Conservation (phyloP, 2,329 filamentous ascomycete species). For the Microcera coccophila region DNA sequence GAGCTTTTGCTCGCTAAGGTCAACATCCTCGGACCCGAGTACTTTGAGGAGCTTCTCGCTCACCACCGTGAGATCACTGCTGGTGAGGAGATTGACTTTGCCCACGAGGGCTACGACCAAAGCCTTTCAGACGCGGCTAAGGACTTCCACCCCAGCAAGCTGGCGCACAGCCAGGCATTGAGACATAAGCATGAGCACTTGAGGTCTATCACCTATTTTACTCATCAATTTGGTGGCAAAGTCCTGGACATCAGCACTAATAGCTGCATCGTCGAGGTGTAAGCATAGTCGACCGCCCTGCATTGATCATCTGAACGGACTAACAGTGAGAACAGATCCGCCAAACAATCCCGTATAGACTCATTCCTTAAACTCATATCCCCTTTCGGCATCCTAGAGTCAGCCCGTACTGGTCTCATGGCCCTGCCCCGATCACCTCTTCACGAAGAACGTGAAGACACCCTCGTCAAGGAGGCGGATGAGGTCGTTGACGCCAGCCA, state of each 20-base stretch:
- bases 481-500: slow-evolving; percentile 94
- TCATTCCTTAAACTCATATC: slow-evolving; percentile 94
- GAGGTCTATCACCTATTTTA: slow-evolving; percentile 91
- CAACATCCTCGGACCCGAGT: slow-evolving; percentile 93
- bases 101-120: slow-evolving; percentile 33
- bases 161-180: slow-evolving; percentile 82
- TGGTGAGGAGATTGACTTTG: slow-evolving; percentile 45
- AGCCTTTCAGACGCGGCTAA: slow-evolving; percentile 47
- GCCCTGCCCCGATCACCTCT: slow-evolving; percentile 90
- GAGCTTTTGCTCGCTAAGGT: slow-evolving; percentile 94
- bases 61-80: slow-evolving; percentile 86
- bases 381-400: slow-evolving; percentile 95
- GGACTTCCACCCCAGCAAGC: slow-evolving; percentile 86
- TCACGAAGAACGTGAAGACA: slow-evolving; percentile 66
- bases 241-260: slow-evolving; percentile 96
- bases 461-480: slow-evolving; percentile 76
- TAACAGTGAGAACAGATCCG: slow-evolving; percentile 57
- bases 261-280: slow-evolving; percentile 98
- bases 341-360: slow-evolving; percentile 90
- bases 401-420: slow-evolving; percentile 93
- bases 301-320: slow-evolving; percentile 1
- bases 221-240: slow-evolving; percentile 97
- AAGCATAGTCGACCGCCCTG: slow-evolving; percentile 39
- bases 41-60: slow-evolving; percentile 93
- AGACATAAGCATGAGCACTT: slow-evolving; percentile 97